Conservation (phyloP, 768 basidiomycete genomes). For the Hirschioporus abietinus region DNA sequence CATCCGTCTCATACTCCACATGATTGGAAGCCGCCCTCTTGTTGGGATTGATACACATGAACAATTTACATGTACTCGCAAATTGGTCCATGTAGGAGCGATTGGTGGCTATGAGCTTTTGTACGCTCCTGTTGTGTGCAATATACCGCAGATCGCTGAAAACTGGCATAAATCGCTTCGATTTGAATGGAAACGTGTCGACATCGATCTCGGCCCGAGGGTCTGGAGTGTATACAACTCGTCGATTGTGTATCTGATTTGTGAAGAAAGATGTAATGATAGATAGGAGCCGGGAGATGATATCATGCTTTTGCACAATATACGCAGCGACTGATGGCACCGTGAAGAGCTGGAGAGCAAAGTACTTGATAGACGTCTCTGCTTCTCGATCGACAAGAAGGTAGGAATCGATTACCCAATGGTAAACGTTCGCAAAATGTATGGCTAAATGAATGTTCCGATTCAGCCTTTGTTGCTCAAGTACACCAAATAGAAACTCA, state of each 20-base stretch:
- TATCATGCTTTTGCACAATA: slow-evolving; percentile 66
- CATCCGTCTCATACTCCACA: slow-evolving; percentile 94
- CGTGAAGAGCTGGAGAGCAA: slow-evolving; percentile 89
- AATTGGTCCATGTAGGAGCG: slow-evolving; percentile 66
- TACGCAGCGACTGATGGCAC: slow-evolving; percentile 80
- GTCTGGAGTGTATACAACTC: slow-evolving; percentile 42
- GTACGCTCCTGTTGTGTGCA: slow-evolving; percentile 75
- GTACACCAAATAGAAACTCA: slow-evolving; percentile 30
- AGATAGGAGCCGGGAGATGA: slow-evolving; percentile 71
- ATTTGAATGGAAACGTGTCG: slow-evolving; percentile 84
- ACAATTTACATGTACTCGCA: slow-evolving; percentile 75
- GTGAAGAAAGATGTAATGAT: slow-evolving; percentile 93
- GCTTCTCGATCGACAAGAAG: slow-evolving; percentile 90
- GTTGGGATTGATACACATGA: slow-evolving; percentile 92
- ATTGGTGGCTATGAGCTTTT: slow-evolving; percentile 67
- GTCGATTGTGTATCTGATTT: slow-evolving; percentile 75
- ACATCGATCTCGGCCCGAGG: slow-evolving; percentile 52
- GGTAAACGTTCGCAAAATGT: slow-evolving; percentile 82
- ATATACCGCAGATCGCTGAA: slow-evolving; percentile 88
- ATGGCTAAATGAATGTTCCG: slow-evolving; percentile 43
- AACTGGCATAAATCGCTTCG: slow-evolving; percentile 93
- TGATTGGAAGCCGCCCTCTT: slow-evolving; percentile 76
- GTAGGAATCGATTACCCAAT: slow-evolving; percentile 83
- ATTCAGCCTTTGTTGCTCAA: slow-evolving; percentile 9
- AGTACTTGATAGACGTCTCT: slow-evolving; percentile 92